Percentiles rank a stretch among this genome's conserved stretches.
phyloP scores from a whole-genome alignment of 2,329 filamentous ascomycete genomes.

The Akanthomyces dipterigenus region DNA sequence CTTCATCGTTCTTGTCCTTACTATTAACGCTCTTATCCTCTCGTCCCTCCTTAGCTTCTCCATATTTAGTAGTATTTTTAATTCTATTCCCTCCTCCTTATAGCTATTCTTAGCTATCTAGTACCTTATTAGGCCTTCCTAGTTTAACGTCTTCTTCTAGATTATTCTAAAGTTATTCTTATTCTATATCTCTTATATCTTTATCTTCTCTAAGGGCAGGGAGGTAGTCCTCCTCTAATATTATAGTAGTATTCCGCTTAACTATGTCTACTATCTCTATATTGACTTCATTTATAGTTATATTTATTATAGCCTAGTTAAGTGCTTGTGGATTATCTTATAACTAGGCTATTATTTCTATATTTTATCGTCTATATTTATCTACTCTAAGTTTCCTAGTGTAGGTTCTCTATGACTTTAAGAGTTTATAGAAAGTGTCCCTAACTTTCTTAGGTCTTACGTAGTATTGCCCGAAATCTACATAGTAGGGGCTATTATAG shows the following conservation, averaged over 20 bases:
- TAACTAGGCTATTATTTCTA: neutral
- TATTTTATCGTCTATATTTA: neutral
- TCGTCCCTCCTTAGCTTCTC: neutral
- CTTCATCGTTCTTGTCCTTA: neutral
- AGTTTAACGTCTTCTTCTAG: neutral
- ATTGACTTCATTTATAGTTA: neutral
- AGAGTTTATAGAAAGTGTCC: neutral
- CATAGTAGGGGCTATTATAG: neutral
- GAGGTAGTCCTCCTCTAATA: neutral
- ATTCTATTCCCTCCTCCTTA: neutral
- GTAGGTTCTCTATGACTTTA: no score
- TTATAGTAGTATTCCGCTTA: neutral
- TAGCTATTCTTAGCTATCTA: neutral
- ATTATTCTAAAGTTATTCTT: neutral
- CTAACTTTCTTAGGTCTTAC: neutral
- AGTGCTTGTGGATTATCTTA: neutral
- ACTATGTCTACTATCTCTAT: neutral
- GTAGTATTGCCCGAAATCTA: neutral
- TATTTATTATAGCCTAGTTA: neutral
- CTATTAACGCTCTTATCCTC: neutral
- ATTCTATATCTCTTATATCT: neutral
- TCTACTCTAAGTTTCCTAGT: no score
- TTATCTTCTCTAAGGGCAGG: neutral
- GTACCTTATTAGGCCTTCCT: no score
- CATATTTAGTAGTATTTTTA: neutral